A percentile compares a stretch with the other conserved stretches of the same genome.
phyloP scores from a whole-genome alignment of 1,284 basidiomycete genomes.

The Laetiporus sulphureus region DNA sequence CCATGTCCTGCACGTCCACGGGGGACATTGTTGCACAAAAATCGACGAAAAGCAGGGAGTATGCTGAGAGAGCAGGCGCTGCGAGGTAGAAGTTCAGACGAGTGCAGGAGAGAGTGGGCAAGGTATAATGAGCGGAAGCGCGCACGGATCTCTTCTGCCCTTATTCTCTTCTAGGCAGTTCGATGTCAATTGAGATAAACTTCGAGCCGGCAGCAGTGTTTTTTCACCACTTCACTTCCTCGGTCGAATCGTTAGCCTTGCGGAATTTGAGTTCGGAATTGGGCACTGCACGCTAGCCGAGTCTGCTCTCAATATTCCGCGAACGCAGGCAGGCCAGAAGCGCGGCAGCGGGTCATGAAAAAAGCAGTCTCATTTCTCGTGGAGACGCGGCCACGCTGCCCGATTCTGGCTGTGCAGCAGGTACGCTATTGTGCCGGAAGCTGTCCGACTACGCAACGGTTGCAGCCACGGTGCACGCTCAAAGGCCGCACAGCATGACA shows the following conservation, averaged over 20 bases:
- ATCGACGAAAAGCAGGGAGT: background rate
- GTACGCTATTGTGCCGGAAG: too few relatives aligned
- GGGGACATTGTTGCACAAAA: constrained; percentile 14
- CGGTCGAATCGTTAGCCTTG: constrained; percentile 9
- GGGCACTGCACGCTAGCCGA: too few relatives aligned
- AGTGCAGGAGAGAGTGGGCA: constrained; percentile 9
- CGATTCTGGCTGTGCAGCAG: too few relatives aligned
- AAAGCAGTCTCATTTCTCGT: too few relatives aligned
- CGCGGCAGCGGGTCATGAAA: too few relatives aligned
- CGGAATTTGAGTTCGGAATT: constrained; percentile 6
- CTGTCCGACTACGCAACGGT: constrained; percentile 3
- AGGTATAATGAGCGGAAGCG: too few relatives aligned
- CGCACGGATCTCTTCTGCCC: constrained; percentile 18
- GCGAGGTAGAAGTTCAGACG: constrained; percentile 12
- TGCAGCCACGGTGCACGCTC: background rate
- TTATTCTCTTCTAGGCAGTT: constrained; percentile 28
- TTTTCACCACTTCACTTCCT: constrained; percentile 8
- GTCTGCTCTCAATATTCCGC: too few relatives aligned
- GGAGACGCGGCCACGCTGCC: too few relatives aligned
- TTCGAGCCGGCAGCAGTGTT: constrained; percentile 7
- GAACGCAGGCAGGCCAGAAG: too few relatives aligned
- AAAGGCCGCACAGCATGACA: constrained; percentile 3
- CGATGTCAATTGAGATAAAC: constrained; percentile 7
- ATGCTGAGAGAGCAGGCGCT: constrained; percentile 11
- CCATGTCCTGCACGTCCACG: constrained; percentile 16